Evolutionary conservation across 2,329 filamentous ascomycete species (phyloP).

Genomic region (Cytospora paraplurivora): DNA sequence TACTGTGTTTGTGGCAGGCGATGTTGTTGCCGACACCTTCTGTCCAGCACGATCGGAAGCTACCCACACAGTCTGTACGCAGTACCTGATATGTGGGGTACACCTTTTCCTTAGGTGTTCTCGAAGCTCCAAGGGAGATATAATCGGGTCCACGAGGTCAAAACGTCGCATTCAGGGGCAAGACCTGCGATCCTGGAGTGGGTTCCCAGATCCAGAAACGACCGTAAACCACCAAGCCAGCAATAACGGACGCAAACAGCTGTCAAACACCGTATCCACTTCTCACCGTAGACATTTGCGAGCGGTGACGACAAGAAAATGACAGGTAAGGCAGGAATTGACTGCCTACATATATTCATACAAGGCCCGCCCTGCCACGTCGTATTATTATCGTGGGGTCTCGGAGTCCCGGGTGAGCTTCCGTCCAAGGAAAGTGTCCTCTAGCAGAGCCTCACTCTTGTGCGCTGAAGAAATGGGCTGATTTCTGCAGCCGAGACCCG

Average conservation of each 20-base stretch:
- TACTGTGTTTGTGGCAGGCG: neutral
- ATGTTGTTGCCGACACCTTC: conserved; percentile 4
- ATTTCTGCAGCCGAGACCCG: conserved; percentile 20
- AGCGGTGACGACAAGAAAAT: conserved; percentile 27
- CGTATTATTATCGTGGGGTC: conserved; percentile 23
- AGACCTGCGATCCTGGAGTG: conserved; percentile 17
- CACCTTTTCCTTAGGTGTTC: conserved; percentile 27
- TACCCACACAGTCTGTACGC: conserved; percentile 24
- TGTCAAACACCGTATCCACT: conserved; percentile 25
- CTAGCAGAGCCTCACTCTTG: conserved; percentile 19
- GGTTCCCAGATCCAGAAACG: conserved; percentile 17
- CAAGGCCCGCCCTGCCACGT: conserved; percentile 25
- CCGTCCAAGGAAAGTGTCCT: conserved; percentile 14
- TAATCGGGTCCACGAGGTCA: conserved; percentile 13
- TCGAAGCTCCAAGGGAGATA: conserved; percentile 26
- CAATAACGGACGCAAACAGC: conserved; percentile 26
- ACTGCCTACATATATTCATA: conserved; percentile 7
- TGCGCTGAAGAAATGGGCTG: conserved; percentile 18
- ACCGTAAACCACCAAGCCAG: conserved; percentile 12
- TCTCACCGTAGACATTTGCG: conserved; percentile 12
- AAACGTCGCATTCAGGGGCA: conserved; percentile 21
- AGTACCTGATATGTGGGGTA: conserved; percentile 18
- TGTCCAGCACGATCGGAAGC: conserved; percentile 20
- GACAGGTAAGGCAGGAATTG: conserved; percentile 24
- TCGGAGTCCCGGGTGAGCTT: conserved; percentile 16